phyloP scores from a whole-genome alignment of 805 yeast species.

The Candida mattraensis region DNA sequence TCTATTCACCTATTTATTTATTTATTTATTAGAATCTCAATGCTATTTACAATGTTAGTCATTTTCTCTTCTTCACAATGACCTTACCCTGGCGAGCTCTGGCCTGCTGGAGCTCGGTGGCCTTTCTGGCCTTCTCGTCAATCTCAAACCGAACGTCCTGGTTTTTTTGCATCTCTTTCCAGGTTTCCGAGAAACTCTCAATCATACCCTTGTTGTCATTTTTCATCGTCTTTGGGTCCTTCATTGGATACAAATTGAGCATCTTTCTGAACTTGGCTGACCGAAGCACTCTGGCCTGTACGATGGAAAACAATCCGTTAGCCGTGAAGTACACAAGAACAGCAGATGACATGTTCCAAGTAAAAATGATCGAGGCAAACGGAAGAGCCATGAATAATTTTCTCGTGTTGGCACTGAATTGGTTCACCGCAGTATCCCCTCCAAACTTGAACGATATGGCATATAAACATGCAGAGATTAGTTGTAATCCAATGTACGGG shows the following conservation, averaged over 20 bases:
- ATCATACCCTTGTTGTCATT: constrained; percentile 32
- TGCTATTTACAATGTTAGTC: constrained; percentile 1
- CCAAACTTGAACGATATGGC: constrained; percentile 77
- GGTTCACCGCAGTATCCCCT: constrained; percentile 81
- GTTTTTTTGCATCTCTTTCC: constrained; percentile 33
- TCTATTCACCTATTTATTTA: constrained; percentile 10
- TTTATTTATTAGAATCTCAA: constrained; percentile 4
- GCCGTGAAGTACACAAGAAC: constrained; percentile 83
- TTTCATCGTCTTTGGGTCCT: constrained; percentile 30
- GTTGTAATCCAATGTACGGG: constrained; percentile 87
- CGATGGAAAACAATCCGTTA: constrained; percentile 70
- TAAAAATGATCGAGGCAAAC: constrained; percentile 79
- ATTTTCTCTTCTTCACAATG: constrained; percentile 29
- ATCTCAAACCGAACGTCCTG: constrained; percentile 25
- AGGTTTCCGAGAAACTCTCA: constrained; percentile 31
- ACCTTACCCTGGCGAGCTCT: constrained; percentile 29
- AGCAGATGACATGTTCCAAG: constrained; percentile 82
- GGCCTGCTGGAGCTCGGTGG: constrained; percentile 28
- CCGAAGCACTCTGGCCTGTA: constrained; percentile 70
- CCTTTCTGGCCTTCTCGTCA: constrained; percentile 28
- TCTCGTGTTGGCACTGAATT: constrained; percentile 44
- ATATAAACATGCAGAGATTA: constrained; percentile 75
- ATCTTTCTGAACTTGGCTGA: constrained; percentile 54
- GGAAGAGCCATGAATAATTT: constrained; percentile 74
- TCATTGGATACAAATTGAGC: constrained; percentile 56